Evolutionary conservation across 495 filamentous ascomycete genomes (phyloP).

Genomic region (Annulohypoxylon bovei): DNA sequence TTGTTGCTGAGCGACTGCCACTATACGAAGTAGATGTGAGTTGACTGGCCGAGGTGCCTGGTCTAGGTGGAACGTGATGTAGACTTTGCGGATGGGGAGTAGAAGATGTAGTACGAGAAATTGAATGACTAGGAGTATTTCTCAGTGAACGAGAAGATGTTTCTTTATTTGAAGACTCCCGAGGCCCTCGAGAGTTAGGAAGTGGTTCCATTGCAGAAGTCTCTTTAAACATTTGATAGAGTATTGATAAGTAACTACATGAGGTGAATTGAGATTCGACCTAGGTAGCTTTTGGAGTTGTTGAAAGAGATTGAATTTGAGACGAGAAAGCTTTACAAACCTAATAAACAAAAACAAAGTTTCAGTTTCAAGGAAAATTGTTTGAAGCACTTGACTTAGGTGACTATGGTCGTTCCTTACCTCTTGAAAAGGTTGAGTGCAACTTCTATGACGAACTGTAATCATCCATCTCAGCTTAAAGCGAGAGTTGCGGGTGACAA

Average conservation of each 20-base stretch:
- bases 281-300: neutral
- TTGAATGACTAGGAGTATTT: neutral
- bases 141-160: slow-evolving; percentile 5
- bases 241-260: neutral
- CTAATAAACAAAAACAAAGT: neutral
- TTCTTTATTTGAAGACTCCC: slow-evolving; percentile 12
- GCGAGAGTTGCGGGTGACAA: neutral
- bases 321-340: neutral
- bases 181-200: neutral
- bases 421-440: neutral
- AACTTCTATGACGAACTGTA: neutral
- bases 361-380: neutral
- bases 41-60: slow-evolving; percentile 25
- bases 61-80: slow-evolving; percentile 23
- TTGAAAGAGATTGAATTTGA: neutral
- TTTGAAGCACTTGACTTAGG: neutral
- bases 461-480: neutral
- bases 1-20: slow-evolving; percentile 36
- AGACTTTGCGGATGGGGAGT: slow-evolving; percentile 22
- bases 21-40: slow-evolving; percentile 35
- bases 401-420: neutral
- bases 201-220: neutral
- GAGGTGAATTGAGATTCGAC: neutral
- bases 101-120: slow-evolving; percentile 34
- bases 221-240: neutral